Conservation (phyloP, 352 stramenopile genomes). For the Phytophthora idaei region DNA sequence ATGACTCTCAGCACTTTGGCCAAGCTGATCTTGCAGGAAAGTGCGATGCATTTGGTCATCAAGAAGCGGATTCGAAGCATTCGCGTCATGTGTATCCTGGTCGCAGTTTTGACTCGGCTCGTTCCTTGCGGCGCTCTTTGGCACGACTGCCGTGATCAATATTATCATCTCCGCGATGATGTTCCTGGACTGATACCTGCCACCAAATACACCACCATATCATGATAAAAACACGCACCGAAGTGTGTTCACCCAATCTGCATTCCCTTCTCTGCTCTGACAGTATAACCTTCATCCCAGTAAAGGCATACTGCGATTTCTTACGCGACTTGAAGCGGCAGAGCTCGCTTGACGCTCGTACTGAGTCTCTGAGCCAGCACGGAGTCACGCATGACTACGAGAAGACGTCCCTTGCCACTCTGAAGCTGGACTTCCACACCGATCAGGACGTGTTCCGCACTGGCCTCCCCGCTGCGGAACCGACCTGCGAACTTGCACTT, state of each 20-base stretch:
- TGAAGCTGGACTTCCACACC: slow-evolving; percentile 69
- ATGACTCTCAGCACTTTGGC: slow-evolving; percentile 33
- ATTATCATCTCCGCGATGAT: slow-evolving; percentile 42
- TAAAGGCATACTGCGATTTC: neutral
- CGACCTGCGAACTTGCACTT: slow-evolving; percentile 77
- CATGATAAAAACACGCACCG: neutral
- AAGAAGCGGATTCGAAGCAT: slow-evolving; percentile 39
- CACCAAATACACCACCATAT: neutral
- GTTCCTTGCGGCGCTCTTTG: slow-evolving; percentile 40
- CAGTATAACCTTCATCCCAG: neutral
- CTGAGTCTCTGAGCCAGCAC: slow-evolving; percentile 61
- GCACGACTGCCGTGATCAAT: slow-evolving; percentile 38
- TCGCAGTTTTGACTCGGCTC: slow-evolving; percentile 35
- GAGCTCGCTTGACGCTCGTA: slow-evolving; percentile 55
- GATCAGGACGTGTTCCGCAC: slow-evolving; percentile 57
- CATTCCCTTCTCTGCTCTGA: slow-evolving; percentile 1
- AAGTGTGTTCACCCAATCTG: slow-evolving; percentile 9
- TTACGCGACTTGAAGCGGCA: slow-evolving; percentile 33
- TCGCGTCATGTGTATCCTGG: slow-evolving; percentile 45
- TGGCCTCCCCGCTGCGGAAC: slow-evolving; percentile 48
- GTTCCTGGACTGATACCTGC: slow-evolving; percentile 33
- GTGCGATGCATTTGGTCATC: slow-evolving; percentile 31
- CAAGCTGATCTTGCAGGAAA: slow-evolving; percentile 47
- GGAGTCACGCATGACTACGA: slow-evolving; percentile 60
- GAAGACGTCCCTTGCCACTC: slow-evolving; percentile 61